Base-by-base conservation (phyloP, 805 yeast species). In the Myxozyma melibiosi region DNA sequence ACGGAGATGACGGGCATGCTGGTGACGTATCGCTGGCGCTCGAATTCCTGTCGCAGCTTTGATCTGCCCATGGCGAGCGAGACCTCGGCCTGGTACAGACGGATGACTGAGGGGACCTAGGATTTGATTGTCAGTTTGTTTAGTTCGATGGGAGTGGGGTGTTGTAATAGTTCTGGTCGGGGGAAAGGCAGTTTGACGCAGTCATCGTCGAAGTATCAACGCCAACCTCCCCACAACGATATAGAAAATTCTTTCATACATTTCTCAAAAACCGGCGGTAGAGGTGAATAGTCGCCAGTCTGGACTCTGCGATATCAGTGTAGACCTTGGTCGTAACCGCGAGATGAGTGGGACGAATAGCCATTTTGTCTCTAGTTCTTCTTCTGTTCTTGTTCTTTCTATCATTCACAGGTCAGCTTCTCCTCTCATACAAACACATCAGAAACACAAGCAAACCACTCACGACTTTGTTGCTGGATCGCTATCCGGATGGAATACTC, bases 1-100 rank as follows among this genome's bases (percentile, higher is more conserved):
- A 86, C 79, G 72, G 88, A 89, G 62, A 80, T 78, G 44, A 85
- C 81, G 33, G 82, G 81, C 64, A 85, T 71, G 68, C 86, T 89
- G 51, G 76, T 75, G 51, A 88, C 89, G 69, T 77, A 88, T 68
- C 96, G 79, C 68, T 88, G 80, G 76, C 95, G 84, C 74, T 89
- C 96, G 66, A 89, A 89, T 73, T 89, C 94, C 73, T 88, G 94
- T 79, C 96, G 84, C 64, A 89, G 80, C 74, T 86, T 87, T 55
- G 96, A 87, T 73, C 89, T 84, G 57, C 88, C 84, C 60, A 82
- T 80, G 38, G 92, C 84, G 9, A 86, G 83, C 31, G 96, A 92
- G 77, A 86, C 80, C 71, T 86, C 88, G 71, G 85, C 75, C 70
- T 84, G 88, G 70, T 86, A 85, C 65, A 83, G 74, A 74, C 85